Conservation (phyloP, 768 basidiomycete genomes). For the Lanmaoa rubissima region DNA sequence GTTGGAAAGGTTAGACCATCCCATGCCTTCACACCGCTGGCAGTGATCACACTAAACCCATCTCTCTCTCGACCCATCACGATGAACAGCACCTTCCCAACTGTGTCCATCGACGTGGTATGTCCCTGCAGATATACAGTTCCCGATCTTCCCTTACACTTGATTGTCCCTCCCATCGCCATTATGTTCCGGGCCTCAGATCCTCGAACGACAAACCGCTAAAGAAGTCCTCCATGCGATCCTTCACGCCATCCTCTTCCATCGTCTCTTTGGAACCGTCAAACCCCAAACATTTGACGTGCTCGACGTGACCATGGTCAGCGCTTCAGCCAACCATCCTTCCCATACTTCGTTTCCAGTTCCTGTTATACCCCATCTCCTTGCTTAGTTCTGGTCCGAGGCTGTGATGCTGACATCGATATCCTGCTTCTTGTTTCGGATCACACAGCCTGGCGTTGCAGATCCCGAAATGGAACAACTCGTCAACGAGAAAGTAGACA, state of each 20-base stretch:
- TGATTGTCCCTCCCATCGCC: neutral
- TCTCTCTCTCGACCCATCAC: neutral
- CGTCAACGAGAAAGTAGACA: conserved; percentile 72
- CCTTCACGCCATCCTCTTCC: conserved; percentile 81
- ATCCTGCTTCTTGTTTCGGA: neutral
- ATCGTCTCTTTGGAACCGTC: conserved; percentile 77
- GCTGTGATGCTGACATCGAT: neutral
- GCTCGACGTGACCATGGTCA: conserved; percentile 80
- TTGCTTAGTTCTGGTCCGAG: neutral
- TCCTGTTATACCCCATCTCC: neutral
- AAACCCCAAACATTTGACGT: conserved; percentile 77
- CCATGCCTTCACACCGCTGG: neutral
- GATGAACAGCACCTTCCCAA: conserved; percentile 30
- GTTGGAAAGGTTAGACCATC: neutral
- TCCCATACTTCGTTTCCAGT: neutral
- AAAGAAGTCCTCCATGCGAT: conserved; percentile 75
- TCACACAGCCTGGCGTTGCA: conserved; percentile 66
- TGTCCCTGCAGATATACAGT: conserved; percentile 1
- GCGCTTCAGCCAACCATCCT: conserved; percentile 15
- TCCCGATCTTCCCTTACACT: neutral
- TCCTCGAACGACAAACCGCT: conserved; percentile 67
- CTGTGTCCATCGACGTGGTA: conserved; percentile 32
- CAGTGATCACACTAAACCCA: neutral
- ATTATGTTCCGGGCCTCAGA: conserved; percentile 39
- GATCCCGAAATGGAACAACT: conserved; percentile 71